Base-by-base conservation (phyloP, 305 asterid genomes). In the Solanum chacoense region DNA sequence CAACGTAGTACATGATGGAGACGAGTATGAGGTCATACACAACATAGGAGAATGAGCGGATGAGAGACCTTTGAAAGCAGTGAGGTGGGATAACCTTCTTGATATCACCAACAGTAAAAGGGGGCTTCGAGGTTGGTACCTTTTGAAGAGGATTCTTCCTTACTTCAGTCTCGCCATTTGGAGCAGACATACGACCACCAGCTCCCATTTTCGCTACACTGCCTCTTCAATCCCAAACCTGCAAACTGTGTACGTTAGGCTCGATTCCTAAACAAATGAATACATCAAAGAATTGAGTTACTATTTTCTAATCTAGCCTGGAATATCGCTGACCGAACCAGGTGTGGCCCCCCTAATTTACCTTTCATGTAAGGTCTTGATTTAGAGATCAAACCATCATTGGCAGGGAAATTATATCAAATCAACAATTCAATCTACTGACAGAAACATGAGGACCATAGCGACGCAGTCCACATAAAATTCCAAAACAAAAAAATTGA, bases 41-140 rank as follows among this genome's bases (percentile, higher is more conserved):
- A 22, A 92, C 93, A 13, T 93, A 94, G 50, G 93, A 92, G 88
- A 93, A 92, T 1, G 96, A 94, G 37, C 88, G 94, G 84, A 81
- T 11, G 59, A 93, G 93, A 59, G 96, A 94, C 42, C 94, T 74
- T 75, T 91, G 22, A 78, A 94, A 94, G 93, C 96, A 94, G 88
- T 92, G 94, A 84, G 96, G 95, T 45, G 96, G 96, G 87, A 94
- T 92, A 85, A 92, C 94, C 63, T 93, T 94, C 93, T 94, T 94
- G 65, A 94, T 55, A 65, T 94, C 96, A 63, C 94, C 94, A 6
- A 94, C 88, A 0, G 95, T 85, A 92, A 94, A 94, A 7, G 94
- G 92, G 13, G 96, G 96, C 90, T 92, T 94, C 5, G 93, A 38
- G 90, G 80, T 73, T n/a, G 95, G 96, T 9, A 90, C 94, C 88